Evolutionary conservation across 345 rosid genomes (phyloP).

Genomic region (Gossypium stocksii): DNA sequence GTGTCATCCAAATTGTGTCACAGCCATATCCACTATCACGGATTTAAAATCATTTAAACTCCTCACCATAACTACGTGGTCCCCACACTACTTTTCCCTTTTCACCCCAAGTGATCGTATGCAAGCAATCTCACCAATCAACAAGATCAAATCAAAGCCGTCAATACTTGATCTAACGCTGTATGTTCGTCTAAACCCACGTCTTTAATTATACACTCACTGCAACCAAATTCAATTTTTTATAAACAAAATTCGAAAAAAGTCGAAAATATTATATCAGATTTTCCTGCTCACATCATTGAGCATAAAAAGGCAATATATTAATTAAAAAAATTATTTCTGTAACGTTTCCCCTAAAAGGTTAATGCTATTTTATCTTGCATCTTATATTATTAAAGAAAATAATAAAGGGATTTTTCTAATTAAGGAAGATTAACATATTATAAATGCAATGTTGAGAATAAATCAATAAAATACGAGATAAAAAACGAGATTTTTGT

Average conservation of each 20-base stretch:
- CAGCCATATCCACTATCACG: background rate
- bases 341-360: no score
- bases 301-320: no score
- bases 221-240: no score
- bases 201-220: no score
- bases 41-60: background rate
- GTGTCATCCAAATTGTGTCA: background rate
- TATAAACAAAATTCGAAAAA: no score
- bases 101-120: background rate
- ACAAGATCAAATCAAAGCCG: background rate
- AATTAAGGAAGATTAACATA: background rate
- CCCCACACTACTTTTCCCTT: background rate
- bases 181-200: background rate
- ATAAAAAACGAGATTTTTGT: no score
- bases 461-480: background rate
- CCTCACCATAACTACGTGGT: background rate
- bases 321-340: no score
- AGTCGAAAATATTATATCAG: no score
- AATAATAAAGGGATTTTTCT: background rate
- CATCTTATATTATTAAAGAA: background rate
- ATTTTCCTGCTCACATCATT: no score
- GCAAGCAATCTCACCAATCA: background rate
- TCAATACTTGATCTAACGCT: background rate
- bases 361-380: no score
- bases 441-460: background rate